phyloP scores from a whole-genome alignment of 352 stramenopile species.

The Pythium graminicola region DNA sequence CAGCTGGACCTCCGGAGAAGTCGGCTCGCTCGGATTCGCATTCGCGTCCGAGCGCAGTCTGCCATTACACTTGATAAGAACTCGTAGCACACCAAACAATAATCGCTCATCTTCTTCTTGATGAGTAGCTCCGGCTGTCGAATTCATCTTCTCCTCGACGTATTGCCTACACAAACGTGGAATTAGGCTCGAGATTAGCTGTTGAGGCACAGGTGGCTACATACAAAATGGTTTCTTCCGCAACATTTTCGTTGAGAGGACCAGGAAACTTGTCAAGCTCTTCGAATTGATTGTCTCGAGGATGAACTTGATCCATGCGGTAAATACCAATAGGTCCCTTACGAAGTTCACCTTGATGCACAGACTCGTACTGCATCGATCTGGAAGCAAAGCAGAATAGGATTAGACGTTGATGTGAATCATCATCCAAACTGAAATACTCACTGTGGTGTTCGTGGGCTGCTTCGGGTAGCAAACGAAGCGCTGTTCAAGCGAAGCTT shows the following conservation, averaged over 20 bases:
- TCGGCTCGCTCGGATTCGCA: conserved; percentile 41
- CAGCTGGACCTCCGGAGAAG: conserved; percentile 59
- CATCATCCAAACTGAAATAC: conserved; percentile 1
- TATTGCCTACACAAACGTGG: conserved; percentile 30
- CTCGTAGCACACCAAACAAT: conserved; percentile 54
- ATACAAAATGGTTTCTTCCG: conserved; percentile 56
- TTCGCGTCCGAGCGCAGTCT: conserved; percentile 51
- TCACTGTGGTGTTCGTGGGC: conserved; percentile 49
- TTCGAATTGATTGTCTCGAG: conserved; percentile 57
- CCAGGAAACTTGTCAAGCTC: conserved; percentile 73
- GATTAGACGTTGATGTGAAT: background rate
- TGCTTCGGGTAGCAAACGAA: conserved; percentile 45
- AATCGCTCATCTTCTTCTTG: conserved; percentile 64
- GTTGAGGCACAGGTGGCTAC: conserved; percentile 3
- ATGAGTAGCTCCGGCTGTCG: conserved; percentile 9
- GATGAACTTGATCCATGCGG: conserved; percentile 73
- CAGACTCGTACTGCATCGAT: conserved; percentile 45
- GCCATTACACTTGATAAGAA: conserved; percentile 79
- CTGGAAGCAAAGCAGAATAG: conserved; percentile 19
- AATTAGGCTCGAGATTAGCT: background rate
- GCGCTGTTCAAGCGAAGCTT: conserved; percentile 71
- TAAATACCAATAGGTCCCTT: conserved; percentile 81
- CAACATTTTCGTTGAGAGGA: conserved; percentile 53
- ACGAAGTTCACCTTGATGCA: conserved; percentile 50
- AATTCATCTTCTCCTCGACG: conserved; percentile 51